Conservation (phyloP, 2,329 filamentous ascomycete genomes). For the Aureobasidium vineae region DNA sequence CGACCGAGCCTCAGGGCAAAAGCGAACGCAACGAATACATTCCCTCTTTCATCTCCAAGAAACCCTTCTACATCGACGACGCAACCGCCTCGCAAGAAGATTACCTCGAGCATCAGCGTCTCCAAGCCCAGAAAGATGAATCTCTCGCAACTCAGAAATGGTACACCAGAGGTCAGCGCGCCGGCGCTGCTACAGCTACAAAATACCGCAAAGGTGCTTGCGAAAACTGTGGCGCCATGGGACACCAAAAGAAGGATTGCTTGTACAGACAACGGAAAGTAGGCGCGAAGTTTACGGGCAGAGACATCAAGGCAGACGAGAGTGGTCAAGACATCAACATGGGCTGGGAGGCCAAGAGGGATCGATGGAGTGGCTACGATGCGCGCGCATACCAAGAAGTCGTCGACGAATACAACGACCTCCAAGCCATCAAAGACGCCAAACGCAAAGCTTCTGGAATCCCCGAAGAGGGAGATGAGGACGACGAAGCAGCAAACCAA, state of each 20-base stretch:
- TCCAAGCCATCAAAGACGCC: slow-evolving; percentile 69
- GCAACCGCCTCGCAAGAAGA: slow-evolving; percentile 68
- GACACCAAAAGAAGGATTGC: slow-evolving; percentile 93
- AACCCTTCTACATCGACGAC: slow-evolving; percentile 91
- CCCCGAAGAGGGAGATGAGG: slow-evolving; percentile 37
- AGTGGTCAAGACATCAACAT: slow-evolving; percentile 78
- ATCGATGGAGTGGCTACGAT: slow-evolving; percentile 99
- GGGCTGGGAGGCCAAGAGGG: slow-evolving; percentile 95
- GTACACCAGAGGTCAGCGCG: slow-evolving; percentile 87
- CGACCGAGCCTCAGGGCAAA: slow-evolving; percentile 59
- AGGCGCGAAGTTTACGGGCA: slow-evolving; percentile 88
- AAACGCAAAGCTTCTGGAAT: slow-evolving; percentile 32
- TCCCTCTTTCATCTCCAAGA: slow-evolving; percentile 94
- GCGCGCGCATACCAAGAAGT: slow-evolving; percentile 78
- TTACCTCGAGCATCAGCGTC: slow-evolving; percentile 94
- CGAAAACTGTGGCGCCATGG: slow-evolving; percentile 97
- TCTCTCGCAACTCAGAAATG: slow-evolving; percentile 68
- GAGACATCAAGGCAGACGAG: slow-evolving; percentile 91
- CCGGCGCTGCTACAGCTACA: slow-evolving; percentile 75
- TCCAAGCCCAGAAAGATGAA: slow-evolving; percentile 65
- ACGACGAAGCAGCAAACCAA: slow-evolving; percentile 45
- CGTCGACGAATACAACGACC: slow-evolving; percentile 83
- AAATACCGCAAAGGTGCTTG: slow-evolving; percentile 98
- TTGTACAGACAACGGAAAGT: slow-evolving; percentile 82
- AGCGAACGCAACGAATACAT: slow-evolving; percentile 99